Conservation (phyloP, 495 filamentous ascomycete species). For the Thozetella sp. region DNA sequence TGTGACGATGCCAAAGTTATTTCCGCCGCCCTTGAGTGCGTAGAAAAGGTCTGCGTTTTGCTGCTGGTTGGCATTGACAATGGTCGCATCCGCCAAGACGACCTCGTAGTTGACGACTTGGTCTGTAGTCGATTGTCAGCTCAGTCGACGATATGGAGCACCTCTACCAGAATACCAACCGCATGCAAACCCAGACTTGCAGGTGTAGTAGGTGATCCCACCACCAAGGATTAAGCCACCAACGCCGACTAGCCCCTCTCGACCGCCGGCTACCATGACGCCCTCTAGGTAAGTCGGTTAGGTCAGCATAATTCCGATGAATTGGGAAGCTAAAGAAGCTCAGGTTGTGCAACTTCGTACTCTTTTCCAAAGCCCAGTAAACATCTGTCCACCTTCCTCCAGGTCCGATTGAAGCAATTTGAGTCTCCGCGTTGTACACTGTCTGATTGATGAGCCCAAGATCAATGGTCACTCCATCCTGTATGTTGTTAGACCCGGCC, state of each 20-base stretch:
- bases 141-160: no score
- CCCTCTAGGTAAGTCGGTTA: conserved; percentile 31
- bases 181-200: conserved; percentile 47
- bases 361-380: conserved; percentile 47
- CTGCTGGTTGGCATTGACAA: conserved; percentile 31
- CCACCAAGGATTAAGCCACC: conserved; percentile 62
- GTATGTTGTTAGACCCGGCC: conserved; percentile 46
- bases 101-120: conserved; percentile 53
- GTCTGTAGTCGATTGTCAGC: no score
- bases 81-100: conserved; percentile 34
- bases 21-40: conserved; percentile 58
- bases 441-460: conserved; percentile 45
- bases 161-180: no score
- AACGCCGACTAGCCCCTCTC: conserved; percentile 56
- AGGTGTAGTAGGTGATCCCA: conserved; percentile 51
- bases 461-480: conserved; percentile 59
- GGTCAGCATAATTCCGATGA: no score
- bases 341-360: no score
- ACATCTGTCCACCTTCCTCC: conserved; percentile 56
- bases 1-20: conserved; percentile 67
- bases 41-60: conserved; percentile 46
- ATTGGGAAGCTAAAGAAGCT: no score
- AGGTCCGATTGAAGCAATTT: conserved; percentile 39
- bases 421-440: conserved; percentile 27
- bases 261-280: conserved; percentile 55